Percentiles rank a stretch among this genome's conserved stretches.
Conservation (phyloP, 768 basidiomycete species). For the Pulveroboletus sp. region DNA sequence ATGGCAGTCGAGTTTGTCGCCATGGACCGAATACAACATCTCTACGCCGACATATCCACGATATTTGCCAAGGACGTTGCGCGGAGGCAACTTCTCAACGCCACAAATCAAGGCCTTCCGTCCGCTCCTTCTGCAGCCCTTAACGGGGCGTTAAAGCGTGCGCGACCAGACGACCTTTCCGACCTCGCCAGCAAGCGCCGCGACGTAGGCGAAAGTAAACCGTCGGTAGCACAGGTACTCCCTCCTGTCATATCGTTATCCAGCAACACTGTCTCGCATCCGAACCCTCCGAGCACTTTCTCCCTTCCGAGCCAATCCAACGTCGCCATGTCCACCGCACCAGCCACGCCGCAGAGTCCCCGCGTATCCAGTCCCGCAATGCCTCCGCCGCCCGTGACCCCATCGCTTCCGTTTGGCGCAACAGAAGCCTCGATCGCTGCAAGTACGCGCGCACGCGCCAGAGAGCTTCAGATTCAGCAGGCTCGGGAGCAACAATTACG, state of each 20-base stretch:
- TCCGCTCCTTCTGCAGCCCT: constrained; percentile 13
- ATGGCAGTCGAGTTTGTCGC: constrained; percentile 47
- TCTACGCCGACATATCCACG: constrained; percentile 57
- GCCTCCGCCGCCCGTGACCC: constrained; percentile 24
- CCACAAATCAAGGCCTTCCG: constrained; percentile 25
- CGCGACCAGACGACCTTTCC: constrained; percentile 48
- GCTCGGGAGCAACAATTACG: constrained; percentile 32
- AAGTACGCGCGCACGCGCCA: constrained; percentile 29
- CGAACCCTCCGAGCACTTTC: constrained; percentile 21
- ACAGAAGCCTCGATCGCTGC: constrained; percentile 34
- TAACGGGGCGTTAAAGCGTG: constrained; percentile 51
- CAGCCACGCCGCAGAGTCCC: constrained; percentile 26
- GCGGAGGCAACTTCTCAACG: constrained; percentile 35
- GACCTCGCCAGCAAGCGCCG: constrained; percentile 57
- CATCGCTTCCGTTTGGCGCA: constrained; percentile 30
- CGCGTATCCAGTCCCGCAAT: constrained; percentile 32
- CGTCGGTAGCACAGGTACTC: constrained; percentile 41
- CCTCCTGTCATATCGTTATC: constrained; percentile 16
- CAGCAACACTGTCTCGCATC: constrained; percentile 9
- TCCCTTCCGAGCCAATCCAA: constrained; percentile 16
- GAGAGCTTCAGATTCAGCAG: constrained; percentile 35
- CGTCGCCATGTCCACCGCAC: constrained; percentile 12
- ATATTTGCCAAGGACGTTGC: constrained; percentile 62
- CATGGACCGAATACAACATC: constrained; percentile 57
- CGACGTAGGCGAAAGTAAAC: constrained; percentile 62